Conservation (phyloP, 2,329 filamentous ascomycete genomes). For the Monosporascus sp. region DNA sequence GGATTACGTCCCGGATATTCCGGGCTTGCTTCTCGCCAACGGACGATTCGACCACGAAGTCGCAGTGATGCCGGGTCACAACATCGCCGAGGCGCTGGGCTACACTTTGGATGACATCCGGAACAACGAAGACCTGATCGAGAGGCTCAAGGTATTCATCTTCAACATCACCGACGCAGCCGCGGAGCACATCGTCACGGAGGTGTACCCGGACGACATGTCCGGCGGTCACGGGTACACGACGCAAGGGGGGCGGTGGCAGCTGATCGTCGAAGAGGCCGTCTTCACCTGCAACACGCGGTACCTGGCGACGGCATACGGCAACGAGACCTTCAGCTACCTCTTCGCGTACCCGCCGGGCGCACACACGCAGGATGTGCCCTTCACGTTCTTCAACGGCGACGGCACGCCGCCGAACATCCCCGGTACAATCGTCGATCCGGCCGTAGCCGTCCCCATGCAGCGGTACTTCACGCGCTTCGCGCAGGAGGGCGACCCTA, state of each 20-base stretch:
- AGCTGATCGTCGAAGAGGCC: slow-evolving; percentile 36
- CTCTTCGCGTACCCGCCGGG: slow-evolving; percentile 47
- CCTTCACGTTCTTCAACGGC: slow-evolving; percentile 48
- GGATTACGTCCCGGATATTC: slow-evolving; percentile 16
- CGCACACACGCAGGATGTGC: slow-evolving; percentile 46
- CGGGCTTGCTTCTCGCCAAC: slow-evolving; percentile 17
- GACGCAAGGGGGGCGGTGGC: slow-evolving; percentile 35
- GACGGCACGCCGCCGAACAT: slow-evolving; percentile 21
- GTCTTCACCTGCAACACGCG: slow-evolving; percentile 47
- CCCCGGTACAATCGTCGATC: slow-evolving; percentile 21
- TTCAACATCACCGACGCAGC: slow-evolving; percentile 12
- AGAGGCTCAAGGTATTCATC: slow-evolving; percentile 8
- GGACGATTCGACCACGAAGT: slow-evolving; percentile 14
- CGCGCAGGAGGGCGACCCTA: slow-evolving; percentile 26
- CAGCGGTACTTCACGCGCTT: slow-evolving; percentile 34
- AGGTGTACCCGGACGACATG: slow-evolving; percentile 45
- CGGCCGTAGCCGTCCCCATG: slow-evolving; percentile 25
- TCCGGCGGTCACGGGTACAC: slow-evolving; percentile 37
- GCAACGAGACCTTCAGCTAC: slow-evolving; percentile 45
- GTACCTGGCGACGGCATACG: slow-evolving; percentile 41
- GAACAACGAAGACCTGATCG: background rate
- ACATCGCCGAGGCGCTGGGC: background rate
- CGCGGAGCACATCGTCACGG: slow-evolving; percentile 35
- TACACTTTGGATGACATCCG: background rate
- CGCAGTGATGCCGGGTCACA: slow-evolving; percentile 6